Evolutionary conservation across 2,329 filamentous ascomycete genomes (phyloP), one percentile per base, ranked within the genome.

Genomic region (Ambrosiella cleistominuta): DNA sequence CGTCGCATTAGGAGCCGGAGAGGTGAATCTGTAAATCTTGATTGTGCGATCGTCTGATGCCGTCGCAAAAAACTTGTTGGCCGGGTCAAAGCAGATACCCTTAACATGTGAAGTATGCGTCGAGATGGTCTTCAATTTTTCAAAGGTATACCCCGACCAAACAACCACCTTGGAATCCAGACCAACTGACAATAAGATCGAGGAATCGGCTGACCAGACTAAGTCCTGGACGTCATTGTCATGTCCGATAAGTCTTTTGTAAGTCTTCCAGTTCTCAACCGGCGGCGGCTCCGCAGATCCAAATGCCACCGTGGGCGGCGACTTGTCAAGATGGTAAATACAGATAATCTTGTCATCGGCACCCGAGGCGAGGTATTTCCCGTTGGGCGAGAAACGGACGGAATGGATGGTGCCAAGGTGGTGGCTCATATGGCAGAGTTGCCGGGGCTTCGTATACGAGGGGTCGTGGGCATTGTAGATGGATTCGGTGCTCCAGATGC

Each of bases 321-420:
- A 87, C 59, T 85, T 80, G 70, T 97, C 89, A 57, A 96, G 79
- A 62, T 87, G 84, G 71, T 98, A 98, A 63, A 98, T 88, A 71
- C 93, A 96, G 63, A 98, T 94, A 67, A 98, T 91, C 75, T 96
- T 96, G 74, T 98, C 93, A 71, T 98, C 93, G 65, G 94, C 94
- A 60, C 93, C 93, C 9, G 91, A 97, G 39, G 94, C 94, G 56
- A 98, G 80, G 68, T 96, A 98, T 68, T 88, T 88, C 59, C 89
- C 88, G 67, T 95, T 96, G 36, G 88, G 85, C 8, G 93, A 97
- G 74, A 97, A 98, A 64, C 94, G 86, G 62, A 98, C 93, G 0
- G 91, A 89, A 71, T 96, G 91, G 62, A 97, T 96, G 15, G 91
- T 97, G 64, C 91, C 93, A 2, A 95, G 90, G 70, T 98, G 93